Base-by-base conservation (phyloP, 108 stramenopile species). In the Discostella stelligeroides region DNA sequence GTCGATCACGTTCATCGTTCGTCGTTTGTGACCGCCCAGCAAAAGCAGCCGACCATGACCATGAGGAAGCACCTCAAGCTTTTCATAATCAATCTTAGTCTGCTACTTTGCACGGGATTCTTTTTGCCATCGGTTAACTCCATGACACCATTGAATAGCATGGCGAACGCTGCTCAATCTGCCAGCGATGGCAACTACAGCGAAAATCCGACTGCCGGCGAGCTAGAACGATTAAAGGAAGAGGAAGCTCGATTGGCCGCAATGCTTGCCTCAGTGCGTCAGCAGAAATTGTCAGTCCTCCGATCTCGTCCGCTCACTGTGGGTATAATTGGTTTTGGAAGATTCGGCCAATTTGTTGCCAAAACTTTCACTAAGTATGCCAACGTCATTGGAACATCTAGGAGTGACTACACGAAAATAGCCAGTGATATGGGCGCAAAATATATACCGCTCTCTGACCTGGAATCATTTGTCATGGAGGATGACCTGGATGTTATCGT, bases 241-340 rank as follows among this genome's bases (percentile, higher is more conserved):
- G 63, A 73, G 60, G 77, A 79, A 68, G 72, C 72, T 9, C 40
- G 47, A 18, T 41, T 79, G 21, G 37, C 78, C 6, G 50, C 68
- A 12, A 67, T 83, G 56, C 79, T 83, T 17, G 75, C 74, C 13
- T 43, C 58, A 17, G 55, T 83, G 0, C 82, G 82, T 27, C 53
- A 66, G 17, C 68, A 83, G 63, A 83, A 83, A 48, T 69, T 80
- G 12, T 34, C 68, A 12, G 82, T 80, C 29, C 58, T 83, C 29
- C 79, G 70, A 18, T 80, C 82, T 11, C 66, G 79, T 15, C 82
- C 82, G 8, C 90, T 99, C 45, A 95, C 87, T 53, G 96, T 99
- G 54, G 98, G 98, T 9, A 85, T 99, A 30, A 76, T 99, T 28
- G 97, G 97, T 14, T 99, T 98, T 71, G 97, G 94, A 15, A 41